Evolutionary conservation across 148 eudicot species (phyloP).

Genomic region (Rhododendron vialii): DNA sequence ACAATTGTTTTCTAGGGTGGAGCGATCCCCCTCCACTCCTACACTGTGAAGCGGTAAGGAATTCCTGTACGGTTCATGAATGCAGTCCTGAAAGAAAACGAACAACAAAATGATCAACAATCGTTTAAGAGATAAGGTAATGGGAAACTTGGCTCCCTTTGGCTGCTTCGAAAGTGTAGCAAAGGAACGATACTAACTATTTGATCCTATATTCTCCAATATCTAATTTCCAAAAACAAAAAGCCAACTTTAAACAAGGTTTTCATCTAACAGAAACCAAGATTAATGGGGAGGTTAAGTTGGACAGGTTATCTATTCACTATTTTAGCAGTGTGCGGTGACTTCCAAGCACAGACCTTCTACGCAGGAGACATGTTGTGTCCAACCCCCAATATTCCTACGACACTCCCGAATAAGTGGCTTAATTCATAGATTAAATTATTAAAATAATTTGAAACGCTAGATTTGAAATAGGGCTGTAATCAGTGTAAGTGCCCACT

Average conservation of each 20-base stretch:
- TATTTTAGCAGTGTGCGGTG: not conserved
- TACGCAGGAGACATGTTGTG: not conserved
- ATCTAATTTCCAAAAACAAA: not conserved
- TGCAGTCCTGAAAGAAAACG: slow-evolving; percentile 53
- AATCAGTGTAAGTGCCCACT: not conserved
- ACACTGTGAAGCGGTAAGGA: slow-evolving; percentile 49
- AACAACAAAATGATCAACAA: not conserved
- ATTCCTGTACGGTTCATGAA: slow-evolving; percentile 63
- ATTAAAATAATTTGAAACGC: not conserved
- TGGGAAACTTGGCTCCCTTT: not conserved
- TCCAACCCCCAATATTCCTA: not conserved
- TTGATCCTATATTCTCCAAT: not conserved
- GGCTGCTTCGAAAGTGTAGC: not conserved
- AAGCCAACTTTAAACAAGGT: not conserved
- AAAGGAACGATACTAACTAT: not conserved
- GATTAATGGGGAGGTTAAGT: not conserved
- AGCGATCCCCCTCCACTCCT: slow-evolving; percentile 67
- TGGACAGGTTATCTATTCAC: not conserved
- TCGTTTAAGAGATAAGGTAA: not conserved
- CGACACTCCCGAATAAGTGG: not conserved
- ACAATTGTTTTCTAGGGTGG: slow-evolving; percentile 68
- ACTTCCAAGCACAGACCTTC: not conserved
- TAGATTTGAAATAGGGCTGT: not conserved
- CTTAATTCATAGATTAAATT: not conserved
- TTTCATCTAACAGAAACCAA: not conserved